Evolutionary conservation across 371 early-diverging fungal species (phyloP).

Genomic region (Rhizopus arrhizus): DNA sequence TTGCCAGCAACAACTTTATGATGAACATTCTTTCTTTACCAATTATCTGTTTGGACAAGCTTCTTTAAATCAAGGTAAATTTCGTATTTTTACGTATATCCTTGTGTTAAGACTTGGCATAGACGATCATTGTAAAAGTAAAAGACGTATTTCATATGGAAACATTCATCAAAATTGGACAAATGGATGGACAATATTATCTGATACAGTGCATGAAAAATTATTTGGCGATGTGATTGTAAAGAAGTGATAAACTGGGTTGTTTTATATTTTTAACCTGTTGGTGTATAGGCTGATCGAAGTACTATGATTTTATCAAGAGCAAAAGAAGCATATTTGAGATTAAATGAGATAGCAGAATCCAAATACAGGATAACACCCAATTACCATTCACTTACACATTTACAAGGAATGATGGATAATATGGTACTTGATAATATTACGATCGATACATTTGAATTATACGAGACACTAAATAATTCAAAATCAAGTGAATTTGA

Average conservation of each 20-base stretch:
- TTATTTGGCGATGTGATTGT: slow-evolving; percentile 46
- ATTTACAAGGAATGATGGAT: slow-evolving; percentile 38
- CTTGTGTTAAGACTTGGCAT: neutral
- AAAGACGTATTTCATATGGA: slow-evolving; percentile 13
- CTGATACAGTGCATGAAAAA: slow-evolving; percentile 41
- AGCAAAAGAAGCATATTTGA: slow-evolving; percentile 34
- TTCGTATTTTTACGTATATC: neutral
- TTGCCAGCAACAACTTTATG: slow-evolving; percentile 10
- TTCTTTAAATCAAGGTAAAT: slow-evolving; percentile 9
- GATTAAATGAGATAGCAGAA: slow-evolving; percentile 37
- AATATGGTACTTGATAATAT: slow-evolving; percentile 34
- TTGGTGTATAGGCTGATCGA: slow-evolving; percentile 23
- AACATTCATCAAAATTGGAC: slow-evolving; percentile 13
- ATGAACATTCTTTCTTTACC: slow-evolving; percentile 38
- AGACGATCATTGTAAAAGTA: neutral
- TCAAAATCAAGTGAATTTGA: slow-evolving; percentile 35
- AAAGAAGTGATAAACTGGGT: slow-evolving; percentile 3
- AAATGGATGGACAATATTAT: slow-evolving; percentile 44
- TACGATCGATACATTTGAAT: slow-evolving; percentile 33
- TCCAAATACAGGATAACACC: slow-evolving; percentile 25
- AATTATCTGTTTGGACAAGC: slow-evolving; percentile 42
- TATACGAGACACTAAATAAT: slow-evolving; percentile 30
- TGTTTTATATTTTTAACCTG: neutral
- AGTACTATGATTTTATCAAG: slow-evolving; percentile 33
- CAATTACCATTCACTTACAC: slow-evolving; percentile 31